A percentile compares a stretch with the other conserved stretches of the same genome.
phyloP scores from a whole-genome alignment of 495 filamentous ascomycete genomes.

The Tuber melanosporum region DNA sequence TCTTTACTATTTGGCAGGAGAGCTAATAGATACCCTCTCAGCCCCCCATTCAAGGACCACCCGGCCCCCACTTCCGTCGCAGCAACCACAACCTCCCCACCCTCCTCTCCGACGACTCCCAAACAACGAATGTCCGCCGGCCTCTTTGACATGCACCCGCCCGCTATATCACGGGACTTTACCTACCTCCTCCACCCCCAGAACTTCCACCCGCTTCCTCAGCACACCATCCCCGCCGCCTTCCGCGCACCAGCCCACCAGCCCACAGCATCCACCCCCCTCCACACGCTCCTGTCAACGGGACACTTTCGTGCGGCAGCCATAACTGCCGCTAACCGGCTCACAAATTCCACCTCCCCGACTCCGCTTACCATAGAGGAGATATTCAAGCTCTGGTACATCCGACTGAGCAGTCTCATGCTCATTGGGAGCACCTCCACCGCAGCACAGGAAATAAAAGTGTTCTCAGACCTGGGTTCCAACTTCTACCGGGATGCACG shows the following conservation, averaged over 20 bases:
- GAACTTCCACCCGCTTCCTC: constrained; percentile 71
- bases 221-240: constrained; percentile 58
- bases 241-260: constrained; percentile 51
- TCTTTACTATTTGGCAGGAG: constrained; percentile 10
- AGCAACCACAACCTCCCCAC: constrained; percentile 27
- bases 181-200: constrained; percentile 69
- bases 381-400: constrained; percentile 75
- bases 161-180: constrained; percentile 59
- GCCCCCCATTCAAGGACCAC: constrained; percentile 7
- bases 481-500: constrained; percentile 58
- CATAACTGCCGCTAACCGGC: constrained; percentile 61
- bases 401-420: constrained; percentile 73
- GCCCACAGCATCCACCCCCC: constrained; percentile 46
- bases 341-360: constrained; percentile 47
- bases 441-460: constrained; percentile 79
- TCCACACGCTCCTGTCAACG: constrained; percentile 51
- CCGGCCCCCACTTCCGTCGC: constrained; percentile 33
- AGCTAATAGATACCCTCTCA: constrained; percentile 21
- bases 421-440: constrained; percentile 59
- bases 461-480: constrained; percentile 67
- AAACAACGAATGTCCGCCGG: constrained; percentile 28
- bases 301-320: constrained; percentile 69
- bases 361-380: constrained; percentile 52
- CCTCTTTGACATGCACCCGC: constrained; percentile 23
- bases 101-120: constrained; percentile 14